phyloP scores from a whole-genome alignment of 345 rosid species.

The Camelina neglecta region DNA sequence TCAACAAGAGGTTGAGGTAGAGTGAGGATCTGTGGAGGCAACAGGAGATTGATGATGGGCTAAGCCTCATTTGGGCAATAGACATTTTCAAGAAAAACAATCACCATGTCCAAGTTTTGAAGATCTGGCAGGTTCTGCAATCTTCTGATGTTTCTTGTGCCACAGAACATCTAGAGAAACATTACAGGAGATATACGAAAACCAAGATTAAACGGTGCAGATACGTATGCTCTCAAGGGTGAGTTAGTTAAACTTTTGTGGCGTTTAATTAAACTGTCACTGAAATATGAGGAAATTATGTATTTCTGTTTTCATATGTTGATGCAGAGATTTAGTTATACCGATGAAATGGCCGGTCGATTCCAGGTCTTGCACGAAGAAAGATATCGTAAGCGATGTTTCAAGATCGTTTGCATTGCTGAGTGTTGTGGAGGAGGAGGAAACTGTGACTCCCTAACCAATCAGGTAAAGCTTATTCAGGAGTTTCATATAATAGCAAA shows the following conservation, averaged over 20 bases:
- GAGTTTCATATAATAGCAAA: background rate
- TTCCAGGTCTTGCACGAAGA: constrained; percentile 15
- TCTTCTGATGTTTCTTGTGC: constrained; percentile 30
- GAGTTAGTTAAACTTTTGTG: background rate
- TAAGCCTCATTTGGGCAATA: constrained; percentile 49
- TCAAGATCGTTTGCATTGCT: constrained; percentile 34
- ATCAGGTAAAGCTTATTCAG: constrained; percentile 14
- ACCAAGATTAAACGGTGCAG: constrained; percentile 39
- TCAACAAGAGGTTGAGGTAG: constrained; percentile 55
- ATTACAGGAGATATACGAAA: constrained; percentile 35
- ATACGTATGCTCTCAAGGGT: constrained; percentile 38
- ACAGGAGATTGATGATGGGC: constrained; percentile 6
- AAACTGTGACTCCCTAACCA: constrained; percentile 25
- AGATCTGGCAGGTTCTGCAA: constrained; percentile 51
- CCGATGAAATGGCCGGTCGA: constrained; percentile 43
- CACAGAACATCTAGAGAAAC: constrained; percentile 25
- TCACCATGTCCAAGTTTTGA: constrained; percentile 44
- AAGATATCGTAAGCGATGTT: constrained; percentile 8
- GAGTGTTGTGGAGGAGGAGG: constrained; percentile 22
- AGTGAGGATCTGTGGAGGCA: constrained; percentile 19
- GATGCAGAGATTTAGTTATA: constrained; percentile 38
- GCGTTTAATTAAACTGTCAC: background rate
- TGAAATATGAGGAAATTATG: background rate
- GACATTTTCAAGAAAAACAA: constrained; percentile 38
- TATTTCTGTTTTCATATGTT: background rate